Base-by-base conservation (phyloP, 2,329 filamentous ascomycete genomes). In the Lasiodiplodia hormozganensis region DNA sequence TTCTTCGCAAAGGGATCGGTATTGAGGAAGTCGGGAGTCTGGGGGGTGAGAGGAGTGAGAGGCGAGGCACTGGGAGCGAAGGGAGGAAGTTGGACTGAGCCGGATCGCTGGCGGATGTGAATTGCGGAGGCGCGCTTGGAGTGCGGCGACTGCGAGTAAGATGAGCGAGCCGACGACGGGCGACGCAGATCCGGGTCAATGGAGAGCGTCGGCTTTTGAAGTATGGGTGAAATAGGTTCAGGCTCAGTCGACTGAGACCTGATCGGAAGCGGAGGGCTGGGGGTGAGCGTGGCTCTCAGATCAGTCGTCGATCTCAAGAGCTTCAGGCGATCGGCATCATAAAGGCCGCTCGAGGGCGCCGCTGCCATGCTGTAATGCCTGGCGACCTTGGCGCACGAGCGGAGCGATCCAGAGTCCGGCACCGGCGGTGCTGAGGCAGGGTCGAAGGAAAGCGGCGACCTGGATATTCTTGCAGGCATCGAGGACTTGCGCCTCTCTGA, bases 1-100 rank as follows among this genome's bases (percentile, higher is more conserved):
- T 68, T 68, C 56, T 77, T 78, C 38, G 77, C 78, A 69, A 77
- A 80, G 10, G 78, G 78, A 62, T 80, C 78, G 10, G 76, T 78
- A 66, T 72, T 77, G 56, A 80, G 75, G 71, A 80, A 80, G n/a
- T 77, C 72, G 31, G 78, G 76, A 3, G 75, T 69, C 18, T 70
- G 75, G 10, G 77, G 75, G 1, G 78, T 74, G 21, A 67, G 56
- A 25, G 77, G 77, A 8, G 76, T 73, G 2, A 77, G 74, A 66
- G 75, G 75, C 0, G 74, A 73, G 1, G 71, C 54, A 6, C 72
- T 71, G 52, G 62, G 67, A 25, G 49, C 49, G 16, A 64, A 68
- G 21, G 57, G 34, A 47, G 67, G 67, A n/a, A 68, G 57, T 16
- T 65, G 67, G n/a, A 65, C 38, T 10, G 67, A 69, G 40, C 60